Conservation (phyloP, 2,329 filamentous ascomycete genomes). For the Nemania sp. region DNA sequence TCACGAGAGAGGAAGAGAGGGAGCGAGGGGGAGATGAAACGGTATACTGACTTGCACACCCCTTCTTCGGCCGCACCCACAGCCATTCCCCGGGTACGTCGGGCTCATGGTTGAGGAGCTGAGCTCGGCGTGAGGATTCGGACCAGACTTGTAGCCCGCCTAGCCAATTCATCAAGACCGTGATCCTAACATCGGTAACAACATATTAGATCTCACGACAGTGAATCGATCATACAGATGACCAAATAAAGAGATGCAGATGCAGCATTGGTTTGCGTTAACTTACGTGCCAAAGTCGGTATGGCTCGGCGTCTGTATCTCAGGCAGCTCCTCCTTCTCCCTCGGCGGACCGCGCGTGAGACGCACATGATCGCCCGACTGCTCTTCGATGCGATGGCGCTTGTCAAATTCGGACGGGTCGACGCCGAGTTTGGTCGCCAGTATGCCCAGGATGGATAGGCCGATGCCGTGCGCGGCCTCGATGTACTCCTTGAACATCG, state of each 20-base stretch:
- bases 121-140: constrained; percentile 34
- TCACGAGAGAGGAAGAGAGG: neutral
- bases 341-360: constrained; percentile 39
- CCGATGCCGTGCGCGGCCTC: constrained; percentile 36
- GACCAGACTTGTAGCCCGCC: constrained; percentile 45
- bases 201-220: neutral
- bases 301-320: constrained; percentile 40
- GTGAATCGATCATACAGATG: neutral
- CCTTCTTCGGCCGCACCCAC: constrained; percentile 42
- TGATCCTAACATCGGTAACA: constrained; percentile 38
- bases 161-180: constrained; percentile 45
- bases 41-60: constrained; percentile 36
- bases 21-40: neutral
- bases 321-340: constrained; percentile 37
- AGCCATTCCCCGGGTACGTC: constrained; percentile 40
- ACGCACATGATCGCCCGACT: constrained; percentile 40
- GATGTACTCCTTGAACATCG: constrained; percentile 36
- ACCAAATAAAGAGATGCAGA: neutral
- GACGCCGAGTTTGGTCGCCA: constrained; percentile 37
- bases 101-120: constrained; percentile 32
- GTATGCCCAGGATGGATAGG: constrained; percentile 34
- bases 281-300: constrained; percentile 44
- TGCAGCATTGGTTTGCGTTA: neutral
- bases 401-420: constrained; percentile 31
- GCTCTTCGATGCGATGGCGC: constrained; percentile 37